Percentiles rank a stretch among this genome's conserved stretches.
phyloP scores from a whole-genome alignment of 2,329 filamentous ascomycete genomes.

The Aureobasidium sp. region DNA sequence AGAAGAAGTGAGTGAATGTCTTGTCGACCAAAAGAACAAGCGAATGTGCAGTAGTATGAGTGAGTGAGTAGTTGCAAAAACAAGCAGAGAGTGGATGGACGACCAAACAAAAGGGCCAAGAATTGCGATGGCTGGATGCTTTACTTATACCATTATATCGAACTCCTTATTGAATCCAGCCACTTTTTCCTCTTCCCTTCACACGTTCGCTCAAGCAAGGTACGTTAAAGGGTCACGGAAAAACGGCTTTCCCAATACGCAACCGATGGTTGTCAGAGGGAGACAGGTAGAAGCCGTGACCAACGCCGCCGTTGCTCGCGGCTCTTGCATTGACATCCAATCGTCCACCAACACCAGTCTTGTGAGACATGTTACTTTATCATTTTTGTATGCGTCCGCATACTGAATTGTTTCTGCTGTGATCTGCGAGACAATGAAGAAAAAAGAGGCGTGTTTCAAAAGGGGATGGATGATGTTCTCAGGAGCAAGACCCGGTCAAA shows the following conservation, averaged over 20 bases:
- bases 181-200: slow-evolving; percentile 3
- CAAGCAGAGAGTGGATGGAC: slow-evolving; percentile 10
- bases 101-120: slow-evolving; percentile 9
- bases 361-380: not conserved
- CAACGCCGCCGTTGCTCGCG: slow-evolving; percentile 7
- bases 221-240: slow-evolving; percentile 12
- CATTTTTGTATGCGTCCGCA: not conserved
- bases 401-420: not conserved
- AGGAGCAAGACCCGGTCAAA: slow-evolving; percentile 12
- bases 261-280: slow-evolving; percentile 11
- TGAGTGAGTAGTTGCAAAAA: not conserved
- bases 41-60: not conserved
- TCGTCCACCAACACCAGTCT: not conserved
- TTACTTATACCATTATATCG: slow-evolving; percentile 11
- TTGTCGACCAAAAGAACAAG: not conserved
- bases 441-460: slow-evolving; percentile 9
- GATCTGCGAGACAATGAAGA: not conserved
- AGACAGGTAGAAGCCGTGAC: not conserved
- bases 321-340: not conserved
- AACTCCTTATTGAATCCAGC: slow-evolving; percentile 11
- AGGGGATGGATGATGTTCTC: slow-evolving; percentile 8
- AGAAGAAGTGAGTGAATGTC: not conserved
- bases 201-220: slow-evolving; percentile 5
- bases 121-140: slow-evolving; percentile 1
- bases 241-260: slow-evolving; percentile 14